Conservation (phyloP, 176 grass and related monocot species). For the Oryza australiensis region DNA sequence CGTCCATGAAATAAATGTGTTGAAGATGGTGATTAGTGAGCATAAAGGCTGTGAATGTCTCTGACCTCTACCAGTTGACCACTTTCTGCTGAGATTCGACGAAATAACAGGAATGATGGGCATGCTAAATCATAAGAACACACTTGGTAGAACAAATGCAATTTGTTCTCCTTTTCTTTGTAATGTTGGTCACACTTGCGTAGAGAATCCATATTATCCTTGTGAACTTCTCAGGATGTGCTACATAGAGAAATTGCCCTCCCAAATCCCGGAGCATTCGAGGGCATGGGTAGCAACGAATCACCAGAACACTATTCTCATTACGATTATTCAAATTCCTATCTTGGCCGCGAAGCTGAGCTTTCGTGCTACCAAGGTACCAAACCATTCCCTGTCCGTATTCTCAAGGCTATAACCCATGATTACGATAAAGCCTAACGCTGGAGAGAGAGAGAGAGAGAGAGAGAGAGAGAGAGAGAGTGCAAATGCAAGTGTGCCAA, state of each 20-base stretch:
- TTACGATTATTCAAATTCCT: background rate
- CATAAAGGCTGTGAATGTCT: background rate
- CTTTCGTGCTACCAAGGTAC: background rate
- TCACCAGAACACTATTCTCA: background rate
- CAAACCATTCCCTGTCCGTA: background rate
- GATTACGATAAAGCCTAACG: background rate
- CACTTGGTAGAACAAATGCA: background rate
- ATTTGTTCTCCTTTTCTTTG: background rate
- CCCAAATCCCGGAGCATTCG: background rate
- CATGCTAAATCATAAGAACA: background rate
- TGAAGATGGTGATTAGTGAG: background rate
- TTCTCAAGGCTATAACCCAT: background rate
- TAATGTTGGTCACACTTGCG: background rate
- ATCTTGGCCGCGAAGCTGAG: background rate
- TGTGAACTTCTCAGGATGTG: background rate
- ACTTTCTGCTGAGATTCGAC: background rate
- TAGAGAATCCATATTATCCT: background rate
- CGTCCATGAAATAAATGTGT: background rate
- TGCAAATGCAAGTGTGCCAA: background rate
- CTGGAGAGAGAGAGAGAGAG: background rate
- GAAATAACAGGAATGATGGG: background rate
- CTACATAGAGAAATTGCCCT: background rate
- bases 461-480: no score
- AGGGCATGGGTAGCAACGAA: background rate
- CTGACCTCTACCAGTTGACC: background rate